Conservation (phyloP, 106 monocot species). For the Dendrobium huoshanense region DNA sequence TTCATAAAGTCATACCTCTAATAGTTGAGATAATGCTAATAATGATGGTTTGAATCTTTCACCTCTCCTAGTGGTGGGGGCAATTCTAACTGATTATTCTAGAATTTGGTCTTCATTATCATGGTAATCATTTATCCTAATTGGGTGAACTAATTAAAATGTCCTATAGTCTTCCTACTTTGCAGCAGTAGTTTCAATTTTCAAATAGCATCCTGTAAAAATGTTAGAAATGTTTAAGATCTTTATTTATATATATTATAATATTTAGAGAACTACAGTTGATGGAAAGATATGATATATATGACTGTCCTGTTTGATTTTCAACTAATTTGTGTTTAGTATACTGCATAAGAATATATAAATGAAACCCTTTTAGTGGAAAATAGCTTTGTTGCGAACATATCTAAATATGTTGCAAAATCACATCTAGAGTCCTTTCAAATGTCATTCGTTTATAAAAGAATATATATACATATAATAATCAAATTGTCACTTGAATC, state of each 20-base stretch:
- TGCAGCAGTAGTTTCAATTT: neutral
- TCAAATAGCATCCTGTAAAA: neutral
- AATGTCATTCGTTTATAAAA: neutral
- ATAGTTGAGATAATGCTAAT: neutral
- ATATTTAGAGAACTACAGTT: too few species aligned
- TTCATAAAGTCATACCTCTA: neutral
- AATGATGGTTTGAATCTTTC: neutral
- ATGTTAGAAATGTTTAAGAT: neutral
- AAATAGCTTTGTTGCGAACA: neutral
- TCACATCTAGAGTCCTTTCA: neutral
- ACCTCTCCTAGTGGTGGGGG: too few species aligned
- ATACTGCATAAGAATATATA: neutral
- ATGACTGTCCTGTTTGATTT: neutral
- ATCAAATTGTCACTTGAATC: too few species aligned
- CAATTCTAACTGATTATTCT: too few species aligned
- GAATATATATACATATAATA: too few species aligned
- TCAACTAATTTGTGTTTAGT: neutral
- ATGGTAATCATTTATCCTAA: neutral
- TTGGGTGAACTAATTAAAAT: neutral
- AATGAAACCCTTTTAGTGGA: neutral
- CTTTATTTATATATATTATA: too few species aligned
- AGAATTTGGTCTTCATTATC: too few species aligned
- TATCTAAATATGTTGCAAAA: neutral
- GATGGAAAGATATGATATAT: too few species aligned
- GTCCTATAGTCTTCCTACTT: neutral